Conservation (phyloP, 495 filamentous ascomycete species). For the Xylaria palmicola region DNA sequence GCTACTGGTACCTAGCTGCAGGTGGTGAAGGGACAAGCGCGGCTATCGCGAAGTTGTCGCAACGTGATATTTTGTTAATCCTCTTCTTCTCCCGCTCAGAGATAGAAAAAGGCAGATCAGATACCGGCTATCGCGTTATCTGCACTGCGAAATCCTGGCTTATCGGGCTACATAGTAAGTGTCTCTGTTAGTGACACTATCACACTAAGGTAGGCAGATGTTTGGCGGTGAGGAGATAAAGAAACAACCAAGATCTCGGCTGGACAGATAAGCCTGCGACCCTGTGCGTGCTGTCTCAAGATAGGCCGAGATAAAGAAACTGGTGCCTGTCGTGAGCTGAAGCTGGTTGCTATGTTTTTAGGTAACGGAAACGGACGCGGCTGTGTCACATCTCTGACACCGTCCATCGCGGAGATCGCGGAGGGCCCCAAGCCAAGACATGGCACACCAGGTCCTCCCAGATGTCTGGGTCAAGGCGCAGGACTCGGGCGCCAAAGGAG, state of each 20-base stretch:
- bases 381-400: conserved; percentile 18
- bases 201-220: too few relatives aligned
- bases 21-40: not conserved
- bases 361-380: conserved; percentile 22
- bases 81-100: not conserved
- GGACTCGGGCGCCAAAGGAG: too few relatives aligned
- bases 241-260: conserved; percentile 7
- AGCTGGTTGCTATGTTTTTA: conserved; percentile 9
- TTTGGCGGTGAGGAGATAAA: conserved; percentile 35
- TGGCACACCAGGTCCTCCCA: not conserved
- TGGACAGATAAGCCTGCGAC: conserved; percentile 18
- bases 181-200: conserved; percentile 12
- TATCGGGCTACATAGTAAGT: conserved; percentile 20
- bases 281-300: not conserved
- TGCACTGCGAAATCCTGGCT: conserved; percentile 8
- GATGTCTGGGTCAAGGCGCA: too few relatives aligned
- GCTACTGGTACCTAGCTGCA: not conserved
- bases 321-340: not conserved
- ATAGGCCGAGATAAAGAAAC: conserved; percentile 13
- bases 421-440: not conserved
- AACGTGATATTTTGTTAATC: too few relatives aligned
- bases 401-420: not conserved
- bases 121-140: not conserved
- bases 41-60: not conserved
- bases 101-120: not conserved